Percentiles rank a stretch among this genome's conserved stretches.
Evolutionary conservation across 352 stramenopile genomes (phyloP).

Genomic region (Pythium pyrilobum): DNA sequence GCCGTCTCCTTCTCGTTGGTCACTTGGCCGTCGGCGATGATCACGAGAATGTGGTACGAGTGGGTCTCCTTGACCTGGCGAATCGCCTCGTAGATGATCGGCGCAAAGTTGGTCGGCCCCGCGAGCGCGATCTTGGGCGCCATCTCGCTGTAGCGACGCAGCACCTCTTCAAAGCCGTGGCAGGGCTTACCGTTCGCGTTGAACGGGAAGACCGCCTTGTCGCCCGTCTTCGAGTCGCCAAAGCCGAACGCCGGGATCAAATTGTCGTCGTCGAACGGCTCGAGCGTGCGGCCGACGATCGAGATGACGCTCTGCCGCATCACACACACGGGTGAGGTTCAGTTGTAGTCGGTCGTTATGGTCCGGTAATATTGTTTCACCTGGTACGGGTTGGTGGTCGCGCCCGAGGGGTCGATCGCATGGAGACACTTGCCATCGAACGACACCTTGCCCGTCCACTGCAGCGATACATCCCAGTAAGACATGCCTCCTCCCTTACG

Average conservation of each 20-base stretch:
- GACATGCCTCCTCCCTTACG: not conserved
- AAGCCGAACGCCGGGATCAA: slow-evolving; percentile 75
- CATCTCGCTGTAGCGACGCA: slow-evolving; percentile 47
- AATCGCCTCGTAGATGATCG: slow-evolving; percentile 71
- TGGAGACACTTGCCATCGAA: slow-evolving; percentile 67
- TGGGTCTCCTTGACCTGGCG: slow-evolving; percentile 35
- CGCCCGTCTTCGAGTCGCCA: slow-evolving; percentile 48
- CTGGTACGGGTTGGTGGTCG: slow-evolving; percentile 62
- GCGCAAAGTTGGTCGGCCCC: slow-evolving; percentile 75
- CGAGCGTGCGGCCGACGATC: slow-evolving; percentile 60
- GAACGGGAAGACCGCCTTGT: slow-evolving; percentile 55
- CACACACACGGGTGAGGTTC: not conserved
- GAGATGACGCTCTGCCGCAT: slow-evolving; percentile 58
- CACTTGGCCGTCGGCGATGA: slow-evolving; percentile 72
- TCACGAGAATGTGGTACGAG: slow-evolving; percentile 70
- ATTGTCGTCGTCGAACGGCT: slow-evolving; percentile 65
- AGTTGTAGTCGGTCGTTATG: too few species aligned
- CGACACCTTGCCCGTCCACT: slow-evolving; percentile 65
- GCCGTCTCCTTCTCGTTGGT: slow-evolving; percentile 59
- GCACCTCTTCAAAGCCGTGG: slow-evolving; percentile 47
- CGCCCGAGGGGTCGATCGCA: slow-evolving; percentile 45
- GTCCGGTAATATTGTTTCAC: slow-evolving; percentile 11
- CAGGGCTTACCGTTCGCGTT: slow-evolving; percentile 31
- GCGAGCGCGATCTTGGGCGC: slow-evolving; percentile 40
- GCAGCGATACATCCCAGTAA: too few species aligned